Evolutionary conservation across 352 stramenopile genomes (phyloP).

Genomic region (Phytophthora hibernalis): DNA sequence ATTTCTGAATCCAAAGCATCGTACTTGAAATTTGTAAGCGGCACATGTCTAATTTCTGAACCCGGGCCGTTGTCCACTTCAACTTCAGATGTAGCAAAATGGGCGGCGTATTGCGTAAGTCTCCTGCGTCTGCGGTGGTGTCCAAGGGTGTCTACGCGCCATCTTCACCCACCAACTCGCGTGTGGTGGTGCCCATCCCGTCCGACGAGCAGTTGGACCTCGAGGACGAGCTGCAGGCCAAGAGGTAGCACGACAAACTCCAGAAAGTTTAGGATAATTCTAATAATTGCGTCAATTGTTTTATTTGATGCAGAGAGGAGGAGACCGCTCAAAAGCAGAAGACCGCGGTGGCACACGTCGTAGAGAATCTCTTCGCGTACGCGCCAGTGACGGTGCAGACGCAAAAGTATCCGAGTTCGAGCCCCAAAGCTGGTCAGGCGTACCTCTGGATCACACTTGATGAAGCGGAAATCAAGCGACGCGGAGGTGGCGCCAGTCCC

Average conservation of each 20-base stretch:
- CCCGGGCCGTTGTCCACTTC: constrained; percentile 12
- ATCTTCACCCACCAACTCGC: constrained; percentile 28
- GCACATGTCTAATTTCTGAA: constrained; percentile 22
- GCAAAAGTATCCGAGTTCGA: constrained; percentile 67
- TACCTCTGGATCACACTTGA: constrained; percentile 85
- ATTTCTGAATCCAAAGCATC: constrained; percentile 13
- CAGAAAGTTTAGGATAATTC: neutral
- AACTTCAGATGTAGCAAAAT: constrained; percentile 34
- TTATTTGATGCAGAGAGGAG: constrained; percentile 43
- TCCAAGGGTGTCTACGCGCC: constrained; percentile 30
- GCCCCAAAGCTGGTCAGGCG: constrained; percentile 62
- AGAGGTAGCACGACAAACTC: constrained; percentile 37
- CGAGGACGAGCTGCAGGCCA: constrained; percentile 66
- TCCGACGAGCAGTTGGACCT: constrained; percentile 59
- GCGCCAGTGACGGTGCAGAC: constrained; percentile 77
- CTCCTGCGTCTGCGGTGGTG: neutral
- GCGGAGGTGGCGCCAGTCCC: constrained; percentile 45
- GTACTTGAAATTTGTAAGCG: constrained; percentile 25
- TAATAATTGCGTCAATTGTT: neutral
- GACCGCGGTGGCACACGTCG: constrained; percentile 63
- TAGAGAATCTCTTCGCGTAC: constrained; percentile 84
- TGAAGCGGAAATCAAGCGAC: constrained; percentile 67
- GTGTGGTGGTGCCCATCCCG: constrained; percentile 21
- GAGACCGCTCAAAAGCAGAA: constrained; percentile 58
- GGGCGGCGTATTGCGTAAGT: constrained; percentile 55